These are phyloP conservation scores for Hymenoscyphus linearis DNA, from an alignment of 2,329 filamentous ascomycete species.

Conservation along the genomic window DNA sequence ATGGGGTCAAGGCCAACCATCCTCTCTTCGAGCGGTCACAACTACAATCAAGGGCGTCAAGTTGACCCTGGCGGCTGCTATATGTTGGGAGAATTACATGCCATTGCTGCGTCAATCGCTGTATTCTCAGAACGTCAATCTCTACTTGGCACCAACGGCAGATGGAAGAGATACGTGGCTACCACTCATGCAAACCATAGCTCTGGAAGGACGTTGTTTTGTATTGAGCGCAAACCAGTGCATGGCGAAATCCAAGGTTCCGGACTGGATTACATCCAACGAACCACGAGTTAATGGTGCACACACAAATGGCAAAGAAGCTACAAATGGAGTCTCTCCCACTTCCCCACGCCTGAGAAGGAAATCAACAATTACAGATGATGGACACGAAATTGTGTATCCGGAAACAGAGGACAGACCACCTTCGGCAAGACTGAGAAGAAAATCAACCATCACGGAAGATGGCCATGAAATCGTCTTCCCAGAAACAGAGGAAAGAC, in stretches of 20 bases:
- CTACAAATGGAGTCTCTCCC: slow-evolving; percentile 3
- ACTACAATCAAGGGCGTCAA: slow-evolving; percentile 74
- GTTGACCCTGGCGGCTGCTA: slow-evolving; percentile 77
- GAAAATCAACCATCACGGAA: slow-evolving; percentile 30
- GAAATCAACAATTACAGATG: slow-evolving; percentile 33
- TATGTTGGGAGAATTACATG: slow-evolving; percentile 98
- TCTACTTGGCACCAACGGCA: slow-evolving; percentile 87
- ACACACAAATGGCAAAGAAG: slow-evolving; percentile 2
- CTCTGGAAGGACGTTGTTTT: slow-evolving; percentile 75
- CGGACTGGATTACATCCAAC: slow-evolving; percentile 46
- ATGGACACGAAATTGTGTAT: slow-evolving; percentile 51
- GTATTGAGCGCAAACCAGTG: slow-evolving; percentile 86
- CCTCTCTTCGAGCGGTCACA: slow-evolving; percentile 72
- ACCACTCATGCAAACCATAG: slow-evolving; percentile 74
- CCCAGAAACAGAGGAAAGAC: slow-evolving; percentile 6
- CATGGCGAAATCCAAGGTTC: slow-evolving; percentile 53
- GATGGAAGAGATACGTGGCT: slow-evolving; percentile 81
- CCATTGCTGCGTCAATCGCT: slow-evolving; percentile 76
- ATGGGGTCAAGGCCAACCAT: slow-evolving; percentile 81
- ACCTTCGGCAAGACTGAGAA: not conserved
- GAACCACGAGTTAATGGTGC: not conserved
- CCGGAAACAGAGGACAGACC: slow-evolving; percentile 6
- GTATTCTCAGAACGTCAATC: slow-evolving; percentile 85
- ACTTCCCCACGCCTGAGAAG: not conserved
- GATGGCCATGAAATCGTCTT: slow-evolving; percentile 53